These are phyloP conservation scores for Starmerella floricola DNA, from an alignment of 805 yeast species.

Conservation along the genomic window DNA sequence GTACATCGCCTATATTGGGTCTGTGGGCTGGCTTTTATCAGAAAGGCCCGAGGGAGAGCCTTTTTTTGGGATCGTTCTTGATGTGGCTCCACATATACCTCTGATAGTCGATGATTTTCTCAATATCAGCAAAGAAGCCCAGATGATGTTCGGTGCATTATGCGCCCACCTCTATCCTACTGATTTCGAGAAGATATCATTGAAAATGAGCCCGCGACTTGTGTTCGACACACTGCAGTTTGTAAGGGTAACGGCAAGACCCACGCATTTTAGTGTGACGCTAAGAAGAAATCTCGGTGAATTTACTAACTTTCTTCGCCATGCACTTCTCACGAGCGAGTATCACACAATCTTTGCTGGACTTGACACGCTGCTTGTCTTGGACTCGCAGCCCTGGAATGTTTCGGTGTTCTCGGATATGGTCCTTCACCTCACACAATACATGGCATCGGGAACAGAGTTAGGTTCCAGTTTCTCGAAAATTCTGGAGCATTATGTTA, in stretches of 20 bases:
- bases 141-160: neutral
- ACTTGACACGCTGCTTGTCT: no score
- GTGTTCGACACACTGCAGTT: neutral
- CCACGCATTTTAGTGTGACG: neutral
- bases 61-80: neutral
- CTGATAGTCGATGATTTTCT: neutral
- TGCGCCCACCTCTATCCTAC: neutral
- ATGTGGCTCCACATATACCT: neutral
- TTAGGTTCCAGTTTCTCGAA: no score
- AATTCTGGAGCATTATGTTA: no score
- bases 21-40: neutral
- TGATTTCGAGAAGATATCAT: neutral
- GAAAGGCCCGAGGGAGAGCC: slow-evolving; percentile 2
- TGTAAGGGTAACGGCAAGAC: neutral
- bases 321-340: neutral
- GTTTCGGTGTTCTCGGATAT: no score
- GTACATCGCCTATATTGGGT: neutral
- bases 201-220: neutral
- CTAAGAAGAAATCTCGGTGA: neutral
- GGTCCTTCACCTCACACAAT: no score
- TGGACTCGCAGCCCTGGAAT: no score
- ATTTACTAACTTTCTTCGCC: neutral
- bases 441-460: no score
- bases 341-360: no score
- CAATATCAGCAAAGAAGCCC: neutral